Conservation (phyloP, 2,329 filamentous ascomycete genomes). For the Ustulina deusta region DNA sequence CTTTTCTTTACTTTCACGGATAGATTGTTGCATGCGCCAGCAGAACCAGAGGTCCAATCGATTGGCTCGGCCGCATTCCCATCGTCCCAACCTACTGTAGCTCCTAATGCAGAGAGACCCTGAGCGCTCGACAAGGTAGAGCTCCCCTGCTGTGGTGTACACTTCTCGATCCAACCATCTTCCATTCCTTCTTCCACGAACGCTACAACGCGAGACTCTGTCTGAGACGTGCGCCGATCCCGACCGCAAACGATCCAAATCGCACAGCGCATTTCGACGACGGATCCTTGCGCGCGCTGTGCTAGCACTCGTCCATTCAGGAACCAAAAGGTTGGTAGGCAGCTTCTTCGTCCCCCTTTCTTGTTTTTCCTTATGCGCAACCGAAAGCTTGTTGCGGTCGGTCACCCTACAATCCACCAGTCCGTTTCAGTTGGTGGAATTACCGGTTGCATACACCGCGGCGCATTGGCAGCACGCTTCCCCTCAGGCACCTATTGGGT, state of each 20-base stretch:
- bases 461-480: slow-evolving; percentile 26
- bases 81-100: slow-evolving; percentile 18
- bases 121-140: slow-evolving; percentile 29
- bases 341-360: slow-evolving; percentile 11
- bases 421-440: slow-evolving; percentile 2
- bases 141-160: slow-evolving; percentile 19
- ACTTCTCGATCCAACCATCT: slow-evolving; percentile 25
- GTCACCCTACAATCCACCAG: slow-evolving; percentile 1
- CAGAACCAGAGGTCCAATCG: slow-evolving; percentile 31
- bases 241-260: slow-evolving; percentile 30
- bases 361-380: slow-evolving; percentile 32
- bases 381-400: slow-evolving; percentile 33
- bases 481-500: slow-evolving; percentile 12
- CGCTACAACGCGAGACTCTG: slow-evolving; percentile 32
- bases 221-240: slow-evolving; percentile 38
- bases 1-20: slow-evolving; percentile 24
- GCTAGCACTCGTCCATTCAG: slow-evolving; percentile 2
- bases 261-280: slow-evolving; percentile 6
- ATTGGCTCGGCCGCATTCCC: slow-evolving; percentile 27
- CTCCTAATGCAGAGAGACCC: slow-evolving; percentile 36
- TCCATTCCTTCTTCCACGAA: slow-evolving; percentile 25
- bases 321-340: slow-evolving; percentile 28
- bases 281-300: slow-evolving; percentile 16
- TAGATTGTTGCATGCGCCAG: slow-evolving; percentile 33
- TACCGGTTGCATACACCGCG: slow-evolving; percentile 19